Evolutionary conservation across 169 alveolate species (phyloP).

Genomic region (Cystoisospora suis): DNA sequence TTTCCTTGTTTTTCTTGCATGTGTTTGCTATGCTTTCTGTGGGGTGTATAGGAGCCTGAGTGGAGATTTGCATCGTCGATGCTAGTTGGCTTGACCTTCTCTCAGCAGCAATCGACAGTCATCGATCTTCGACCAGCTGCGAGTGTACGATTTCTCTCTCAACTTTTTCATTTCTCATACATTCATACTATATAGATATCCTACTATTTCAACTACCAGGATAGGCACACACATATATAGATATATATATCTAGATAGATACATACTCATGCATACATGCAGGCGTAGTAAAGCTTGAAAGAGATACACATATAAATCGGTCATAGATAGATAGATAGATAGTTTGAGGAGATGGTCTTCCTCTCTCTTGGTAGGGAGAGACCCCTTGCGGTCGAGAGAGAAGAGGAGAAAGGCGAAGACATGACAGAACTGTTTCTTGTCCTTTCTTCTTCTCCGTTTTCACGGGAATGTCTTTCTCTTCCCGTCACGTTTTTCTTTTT

Average conservation of each 20-base stretch:
- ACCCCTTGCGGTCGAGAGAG: not conserved
- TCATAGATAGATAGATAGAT: not conserved
- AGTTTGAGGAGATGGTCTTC: not conserved
- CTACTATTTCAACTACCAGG: not conserved
- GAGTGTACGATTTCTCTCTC: not conserved
- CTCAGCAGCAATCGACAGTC: constrained; percentile 41
- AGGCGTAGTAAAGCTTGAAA: too few species aligned
- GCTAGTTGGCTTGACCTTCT: constrained; percentile 41
- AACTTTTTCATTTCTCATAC: not conserved
- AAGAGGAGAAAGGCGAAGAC: not conserved
- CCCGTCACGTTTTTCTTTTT: not conserved
- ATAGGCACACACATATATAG: not conserved
- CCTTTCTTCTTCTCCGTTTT: not conserved
- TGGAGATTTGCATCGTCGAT: constrained; percentile 41
- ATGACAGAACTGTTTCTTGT: too few species aligned
- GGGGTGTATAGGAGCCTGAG: constrained; percentile 41
- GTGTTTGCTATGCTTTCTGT: too few species aligned
- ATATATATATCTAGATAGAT: not conserved
- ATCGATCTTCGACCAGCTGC: constrained; percentile 53
- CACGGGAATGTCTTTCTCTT: not conserved
- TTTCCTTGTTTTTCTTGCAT: too few species aligned
- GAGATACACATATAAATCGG: too few species aligned
- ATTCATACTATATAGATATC: not conserved
- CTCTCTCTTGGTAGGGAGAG: not conserved
- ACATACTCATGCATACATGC: not conserved